These are phyloP conservation scores for Raphanus hybrid DNA, from an alignment of 441 rosid genomes.

Conservation along the genomic window DNA sequence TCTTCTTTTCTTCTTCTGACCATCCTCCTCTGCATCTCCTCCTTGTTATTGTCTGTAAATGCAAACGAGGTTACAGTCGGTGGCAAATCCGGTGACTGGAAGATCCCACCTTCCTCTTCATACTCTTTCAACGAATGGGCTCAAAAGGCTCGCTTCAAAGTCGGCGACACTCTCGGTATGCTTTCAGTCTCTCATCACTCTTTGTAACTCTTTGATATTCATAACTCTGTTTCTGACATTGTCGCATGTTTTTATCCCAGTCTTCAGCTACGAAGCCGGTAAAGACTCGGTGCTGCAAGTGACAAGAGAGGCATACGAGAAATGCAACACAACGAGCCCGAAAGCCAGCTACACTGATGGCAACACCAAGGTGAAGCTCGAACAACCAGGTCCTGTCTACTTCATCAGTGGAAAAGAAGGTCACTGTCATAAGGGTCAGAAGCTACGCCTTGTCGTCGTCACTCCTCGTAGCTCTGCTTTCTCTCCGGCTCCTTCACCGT, in stretches of 20 bases:
- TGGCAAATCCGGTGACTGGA: conserved; percentile 77
- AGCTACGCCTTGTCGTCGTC: conserved; percentile 66
- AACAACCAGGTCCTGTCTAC: conserved; percentile 63
- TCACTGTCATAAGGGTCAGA: conserved; percentile 86
- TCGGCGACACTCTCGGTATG: conserved; percentile 77
- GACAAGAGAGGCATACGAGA: conserved; percentile 62
- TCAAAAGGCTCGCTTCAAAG: conserved; percentile 64
- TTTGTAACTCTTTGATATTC: neutral
- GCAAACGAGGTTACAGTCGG: conserved; percentile 77
- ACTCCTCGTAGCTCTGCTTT: conserved; percentile 48
- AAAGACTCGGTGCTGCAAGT: conserved; percentile 84
- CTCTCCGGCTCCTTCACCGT: conserved; percentile 86
- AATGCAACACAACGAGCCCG: conserved; percentile 68
- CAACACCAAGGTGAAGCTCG: conserved; percentile 67
- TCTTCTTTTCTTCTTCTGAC: conserved; percentile 14
- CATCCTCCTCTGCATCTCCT: conserved; percentile 20
- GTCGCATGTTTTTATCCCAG: conserved; percentile 43
- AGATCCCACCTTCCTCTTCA: conserved; percentile 65
- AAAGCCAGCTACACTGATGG: conserved; percentile 72
- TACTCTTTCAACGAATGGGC: conserved; percentile 87
- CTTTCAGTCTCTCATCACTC: neutral
- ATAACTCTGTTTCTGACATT: conserved; percentile 28
- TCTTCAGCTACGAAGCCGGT: conserved; percentile 68
- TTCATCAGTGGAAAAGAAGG: conserved; percentile 86
- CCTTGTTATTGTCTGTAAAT: conserved; percentile 18